Evolutionary conservation across 352 stramenopile species (phyloP).

Genomic region (Pythium utonaiense): DNA sequence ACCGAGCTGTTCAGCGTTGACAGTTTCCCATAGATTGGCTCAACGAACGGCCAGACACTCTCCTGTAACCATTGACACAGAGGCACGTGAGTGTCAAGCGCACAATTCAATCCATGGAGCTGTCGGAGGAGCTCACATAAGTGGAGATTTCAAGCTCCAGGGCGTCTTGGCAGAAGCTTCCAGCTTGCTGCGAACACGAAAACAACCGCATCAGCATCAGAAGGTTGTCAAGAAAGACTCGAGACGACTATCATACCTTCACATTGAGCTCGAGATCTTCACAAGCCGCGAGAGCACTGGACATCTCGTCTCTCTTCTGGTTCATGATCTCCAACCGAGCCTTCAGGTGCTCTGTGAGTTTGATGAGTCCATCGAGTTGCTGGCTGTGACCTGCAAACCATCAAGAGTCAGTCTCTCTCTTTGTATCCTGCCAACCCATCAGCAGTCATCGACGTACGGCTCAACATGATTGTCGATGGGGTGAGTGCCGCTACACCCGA

Average conservation of each 20-base stretch:
- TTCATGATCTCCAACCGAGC: slow-evolving; percentile 84
- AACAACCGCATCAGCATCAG: neutral
- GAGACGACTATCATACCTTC: slow-evolving; percentile 31
- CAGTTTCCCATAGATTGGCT: slow-evolving; percentile 73
- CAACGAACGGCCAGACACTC: slow-evolving; percentile 76
- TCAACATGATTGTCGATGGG: slow-evolving; percentile 84
- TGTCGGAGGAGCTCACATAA: slow-evolving; percentile 35
- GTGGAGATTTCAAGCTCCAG: slow-evolving; percentile 74
- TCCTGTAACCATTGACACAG: slow-evolving; percentile 35
- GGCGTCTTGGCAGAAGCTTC: slow-evolving; percentile 76
- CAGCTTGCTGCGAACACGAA: slow-evolving; percentile 44
- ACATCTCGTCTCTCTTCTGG: slow-evolving; percentile 76
- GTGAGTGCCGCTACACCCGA: slow-evolving; percentile 72
- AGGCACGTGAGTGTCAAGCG: neutral
- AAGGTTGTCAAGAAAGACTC: neutral
- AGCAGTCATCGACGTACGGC: slow-evolving; percentile 44
- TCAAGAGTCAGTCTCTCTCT: no score
- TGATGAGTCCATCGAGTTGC: slow-evolving; percentile 71
- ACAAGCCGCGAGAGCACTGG: slow-evolving; percentile 61
- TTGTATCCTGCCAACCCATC: no score
- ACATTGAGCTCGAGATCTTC: slow-evolving; percentile 77
- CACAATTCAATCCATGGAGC: neutral
- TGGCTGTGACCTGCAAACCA: slow-evolving; percentile 64
- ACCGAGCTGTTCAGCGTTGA: slow-evolving; percentile 59
- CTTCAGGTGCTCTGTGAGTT: slow-evolving; percentile 77